Evolutionary conservation across 148 eudicot species (phyloP).

Genomic region (Cornus kousa): DNA sequence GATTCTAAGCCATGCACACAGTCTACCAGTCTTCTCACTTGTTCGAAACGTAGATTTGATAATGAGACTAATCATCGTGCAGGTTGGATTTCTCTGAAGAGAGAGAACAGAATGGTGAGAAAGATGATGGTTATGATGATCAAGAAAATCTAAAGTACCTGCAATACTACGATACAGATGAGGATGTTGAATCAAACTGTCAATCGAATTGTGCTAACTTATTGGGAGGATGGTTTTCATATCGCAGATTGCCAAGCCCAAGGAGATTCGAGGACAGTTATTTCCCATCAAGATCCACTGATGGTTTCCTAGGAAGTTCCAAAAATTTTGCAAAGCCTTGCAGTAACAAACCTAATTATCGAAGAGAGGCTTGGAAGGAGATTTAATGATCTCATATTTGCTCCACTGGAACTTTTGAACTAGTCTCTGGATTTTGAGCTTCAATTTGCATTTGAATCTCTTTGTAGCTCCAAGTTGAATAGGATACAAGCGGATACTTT

Average conservation of each 20-base stretch:
- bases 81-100: conserved; percentile 27
- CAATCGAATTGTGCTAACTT: conserved; percentile 16
- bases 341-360: background rate
- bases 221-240: conserved; percentile 31
- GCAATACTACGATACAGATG: conserved; percentile 11
- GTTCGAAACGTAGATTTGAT: background rate
- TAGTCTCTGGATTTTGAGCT: too few species aligned
- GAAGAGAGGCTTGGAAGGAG: too few species aligned
- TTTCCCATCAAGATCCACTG: conserved; percentile 19
- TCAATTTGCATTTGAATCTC: too few species aligned
- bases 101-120: conserved; percentile 15
- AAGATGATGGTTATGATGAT: conserved; percentile 18
- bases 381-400: too few species aligned
- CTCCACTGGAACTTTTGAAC: too few species aligned
- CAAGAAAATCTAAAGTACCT: conserved; percentile 22
- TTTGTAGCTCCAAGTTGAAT: too few species aligned
- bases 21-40: background rate
- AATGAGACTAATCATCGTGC: conserved; percentile 11
- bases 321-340: conserved; percentile 15
- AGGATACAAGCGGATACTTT: too few species aligned
- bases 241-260: conserved; percentile 19
- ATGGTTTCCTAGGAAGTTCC: conserved; percentile 25
- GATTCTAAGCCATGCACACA: background rate
- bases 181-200: conserved; percentile 11
- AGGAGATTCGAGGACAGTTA: conserved; percentile 1